Base-by-base conservation (phyloP, 1,284 basidiomycete genomes). In the Malassezia obtusa region DNA sequence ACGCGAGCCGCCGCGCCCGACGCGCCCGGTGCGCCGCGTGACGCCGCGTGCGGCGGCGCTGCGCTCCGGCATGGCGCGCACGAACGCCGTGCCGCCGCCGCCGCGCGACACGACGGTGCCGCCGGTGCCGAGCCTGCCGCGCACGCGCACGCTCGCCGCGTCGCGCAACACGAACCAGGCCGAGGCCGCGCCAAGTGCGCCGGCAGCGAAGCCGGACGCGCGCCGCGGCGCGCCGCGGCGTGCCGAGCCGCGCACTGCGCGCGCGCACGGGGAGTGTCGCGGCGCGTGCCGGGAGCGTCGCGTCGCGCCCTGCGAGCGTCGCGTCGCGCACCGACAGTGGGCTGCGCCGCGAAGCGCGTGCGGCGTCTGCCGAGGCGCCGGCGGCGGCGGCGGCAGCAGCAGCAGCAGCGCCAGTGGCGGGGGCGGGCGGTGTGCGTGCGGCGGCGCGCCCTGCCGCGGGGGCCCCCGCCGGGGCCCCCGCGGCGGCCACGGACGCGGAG, bases 271-370 rank as follows among this genome's bases (percentile, higher is more conserved):
- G 50, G 50, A 17, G 54, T 50, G 21, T 37, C 59, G 21, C 57
- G 55, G 17, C 24, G 54, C 32, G 43, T 50, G 2, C 60, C 59
- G 14, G 56, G 52, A 25, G 45, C 43, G 17, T n/a, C n/a, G n/a
- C n/a, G n/a, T n/a, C n/a, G n/a, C 22, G 19, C 46, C 1, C 39
- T 43, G 12, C 52, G 50, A 17, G 54, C 52, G 21, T 37, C 59
- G 21, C 57, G 55, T 21, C 24, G 54, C 32, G 43, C 52, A 4
- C 60, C 59, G 14, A 58, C 55, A 25, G 45, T 37, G 17, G 50
- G 54, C 8, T 41, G 50, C 40, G 26, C 24, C 45, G 51, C 10
- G 38, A n/a, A 8, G 21, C 21, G 35, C 35, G 35, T 36, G n/a
- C 35, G 30, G 30, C 6, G 30, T 14, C 30, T 14, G 30, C 30